Base-by-base conservation (phyloP, 805 yeast species). In the Candida piceae region DNA sequence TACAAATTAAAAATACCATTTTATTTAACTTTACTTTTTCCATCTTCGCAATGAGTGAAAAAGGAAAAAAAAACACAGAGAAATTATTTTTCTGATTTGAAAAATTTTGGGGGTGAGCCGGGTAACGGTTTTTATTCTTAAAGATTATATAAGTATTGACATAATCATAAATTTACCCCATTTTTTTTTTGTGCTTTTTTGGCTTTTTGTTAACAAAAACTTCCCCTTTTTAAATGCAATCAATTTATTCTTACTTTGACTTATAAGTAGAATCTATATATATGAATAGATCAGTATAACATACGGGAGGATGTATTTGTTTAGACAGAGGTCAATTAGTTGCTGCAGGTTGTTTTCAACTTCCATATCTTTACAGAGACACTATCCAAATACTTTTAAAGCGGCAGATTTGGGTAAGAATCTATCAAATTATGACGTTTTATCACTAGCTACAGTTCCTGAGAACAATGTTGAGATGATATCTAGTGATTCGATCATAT, bases 401-500 rank as follows among this genome's bases (percentile, higher is more conserved):
- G 58, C 64, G 2, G 59, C 64, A 0, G 57, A 63, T 41, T 39
- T 58, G 16, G 67, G 67, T 13, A 50, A 56, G 31, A 62, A 62
- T 35, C 48, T 69, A 23, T 53, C 72, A 8, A 67, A 69, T 31
- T 60, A 65, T 36, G 72, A 74, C 47, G 63, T 76, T 4, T 60
- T 72, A 38, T 66, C 66, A 0, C 64, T 66, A 7, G 52, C 69
- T 17, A 46, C 60, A 4, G 57, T 62, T 8, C 79, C 81, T 0
- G 58, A 60, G 23, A 76, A 76, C 49, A 72, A 70, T 47, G 64
- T 76, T 28, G 76, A 71, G 40, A 63, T 69, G 45, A 66, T 76
- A 12, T 67, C 76, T 18, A 46, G 55, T 5, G 72, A 80, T 48
- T 80, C 87, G 2, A 76, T 78, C 40, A 68, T 76, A 24, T 71